Evolutionary conservation across 257 asterid genomes (phyloP).

Genomic region (Gentiana dahurica): DNA sequence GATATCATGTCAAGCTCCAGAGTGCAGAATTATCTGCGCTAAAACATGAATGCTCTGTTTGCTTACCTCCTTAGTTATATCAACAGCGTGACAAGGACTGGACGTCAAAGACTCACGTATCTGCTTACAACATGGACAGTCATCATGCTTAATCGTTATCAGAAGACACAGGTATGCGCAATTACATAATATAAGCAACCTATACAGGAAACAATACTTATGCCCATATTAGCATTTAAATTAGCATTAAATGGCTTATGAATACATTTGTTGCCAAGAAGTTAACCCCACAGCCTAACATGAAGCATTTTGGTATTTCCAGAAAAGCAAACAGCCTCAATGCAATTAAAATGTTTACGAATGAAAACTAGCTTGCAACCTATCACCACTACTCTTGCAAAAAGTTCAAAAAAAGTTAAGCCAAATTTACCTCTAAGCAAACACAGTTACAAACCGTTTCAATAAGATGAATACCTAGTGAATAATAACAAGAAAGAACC

Average conservation of each 20-base stretch:
- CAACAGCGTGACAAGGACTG: slow-evolving; percentile 82
- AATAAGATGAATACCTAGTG: too few species aligned
- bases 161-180: not conserved
- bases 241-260: not conserved
- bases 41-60: slow-evolving; percentile 10
- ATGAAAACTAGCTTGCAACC: too few species aligned
- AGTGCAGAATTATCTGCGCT: slow-evolving; percentile 7
- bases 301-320: too few species aligned
- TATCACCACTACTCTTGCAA: too few species aligned
- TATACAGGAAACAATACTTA: not conserved
- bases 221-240: not conserved
- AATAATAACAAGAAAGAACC: too few species aligned
- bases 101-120: slow-evolving; percentile 79
- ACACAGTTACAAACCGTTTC: too few species aligned
- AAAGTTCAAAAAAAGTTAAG: too few species aligned
- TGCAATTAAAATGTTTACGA: too few species aligned
- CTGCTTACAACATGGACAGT: slow-evolving; percentile 33
- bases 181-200: not conserved
- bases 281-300: too few species aligned
- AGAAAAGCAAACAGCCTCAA: too few species aligned
- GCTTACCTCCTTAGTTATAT: slow-evolving; percentile 79
- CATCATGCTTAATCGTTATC: not conserved
- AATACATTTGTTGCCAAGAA: too few species aligned
- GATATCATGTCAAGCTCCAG: slow-evolving; percentile 14
- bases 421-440: too few species aligned